These are phyloP conservation scores for Rosa lucieae DNA, from an alignment of 306 rosid genomes.

Conservation along the genomic window DNA sequence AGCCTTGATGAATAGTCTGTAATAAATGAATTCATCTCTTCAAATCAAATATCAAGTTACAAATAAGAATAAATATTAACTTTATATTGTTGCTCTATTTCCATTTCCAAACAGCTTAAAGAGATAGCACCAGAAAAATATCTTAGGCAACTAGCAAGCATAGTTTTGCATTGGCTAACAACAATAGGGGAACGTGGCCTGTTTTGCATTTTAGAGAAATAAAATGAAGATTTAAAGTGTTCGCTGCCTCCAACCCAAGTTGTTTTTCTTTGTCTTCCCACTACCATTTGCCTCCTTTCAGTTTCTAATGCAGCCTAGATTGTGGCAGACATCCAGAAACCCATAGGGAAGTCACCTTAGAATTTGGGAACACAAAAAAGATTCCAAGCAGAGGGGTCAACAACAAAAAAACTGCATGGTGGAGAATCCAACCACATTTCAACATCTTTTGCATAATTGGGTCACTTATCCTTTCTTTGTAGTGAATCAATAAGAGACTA, in stretches of 20 bases:
- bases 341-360: conserved; percentile 33
- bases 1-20: too few species aligned
- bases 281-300: conserved; percentile 46
- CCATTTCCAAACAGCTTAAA: too few species aligned
- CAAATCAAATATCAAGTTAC: too few species aligned
- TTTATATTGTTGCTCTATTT: too few species aligned
- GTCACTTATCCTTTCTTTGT: background rate
- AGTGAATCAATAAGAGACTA: background rate
- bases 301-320: conserved; percentile 36
- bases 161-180: background rate
- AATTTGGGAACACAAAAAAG: conserved; percentile 22
- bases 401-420: conserved; percentile 14
- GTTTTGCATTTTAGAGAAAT: background rate
- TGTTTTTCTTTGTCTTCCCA: conserved; percentile 51
- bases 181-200: background rate
- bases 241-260: conserved; percentile 36
- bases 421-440: conserved; percentile 10
- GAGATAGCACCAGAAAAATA: background rate
- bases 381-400: conserved; percentile 36
- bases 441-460: background rate
- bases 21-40: too few species aligned
- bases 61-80: too few species aligned
- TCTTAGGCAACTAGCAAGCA: background rate
- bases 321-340: conserved; percentile 57
- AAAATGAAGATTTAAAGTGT: conserved; percentile 16